Evolutionary conservation across 2,329 filamentous ascomycete species (phyloP), one percentile per base, ranked within the genome.

Genomic region (Calonectria hongkongensis): DNA sequence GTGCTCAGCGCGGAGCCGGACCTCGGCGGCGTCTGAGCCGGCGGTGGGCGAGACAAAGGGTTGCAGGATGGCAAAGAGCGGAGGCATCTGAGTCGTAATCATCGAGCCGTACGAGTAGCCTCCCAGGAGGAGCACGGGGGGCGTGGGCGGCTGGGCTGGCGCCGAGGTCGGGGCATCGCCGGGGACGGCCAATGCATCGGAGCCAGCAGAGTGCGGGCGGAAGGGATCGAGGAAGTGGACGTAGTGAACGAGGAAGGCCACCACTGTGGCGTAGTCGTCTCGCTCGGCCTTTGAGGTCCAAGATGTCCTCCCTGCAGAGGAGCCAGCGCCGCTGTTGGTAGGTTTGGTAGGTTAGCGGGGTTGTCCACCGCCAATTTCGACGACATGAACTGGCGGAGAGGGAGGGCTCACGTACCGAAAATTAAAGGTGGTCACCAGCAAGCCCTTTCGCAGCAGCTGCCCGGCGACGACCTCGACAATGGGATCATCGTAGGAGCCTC

Each of bases 31-130:
- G 5, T 91, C 84, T 0, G 92, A 92, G 47, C 88, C 91, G n/a
- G 82, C 78, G 3, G 84, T 75, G 0, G 91, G 89, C 0, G 84
- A 82, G 9, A 84, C 80, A 76, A 97, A 95, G 1, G 89, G 84
- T 1, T 87, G 82, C 28, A 95, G 83, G 33, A 97, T 90, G 0
- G 87, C 83, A 13, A 86, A 82, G 43, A 93, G 84, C 0, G 91
- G 87, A 0, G 95, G 94, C 0, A 98, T 88, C 70, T 93, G 91
- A 0, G 90, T 92, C 2, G 95, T 92, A 47, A 98, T 90, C 80
- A 98, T 89, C 5, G 95, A 94, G 51, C 97, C 97, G 82, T 98
- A 98, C 0, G 95, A 98, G 82, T 98, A 98, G 15, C 96, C 96
- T 2, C 90, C 93, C 8, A 97, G 86, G 6, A 98, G 79, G 3